phyloP scores from a whole-genome alignment of 129 eudicot species.

The Ambrosia artemisiifolia region DNA sequence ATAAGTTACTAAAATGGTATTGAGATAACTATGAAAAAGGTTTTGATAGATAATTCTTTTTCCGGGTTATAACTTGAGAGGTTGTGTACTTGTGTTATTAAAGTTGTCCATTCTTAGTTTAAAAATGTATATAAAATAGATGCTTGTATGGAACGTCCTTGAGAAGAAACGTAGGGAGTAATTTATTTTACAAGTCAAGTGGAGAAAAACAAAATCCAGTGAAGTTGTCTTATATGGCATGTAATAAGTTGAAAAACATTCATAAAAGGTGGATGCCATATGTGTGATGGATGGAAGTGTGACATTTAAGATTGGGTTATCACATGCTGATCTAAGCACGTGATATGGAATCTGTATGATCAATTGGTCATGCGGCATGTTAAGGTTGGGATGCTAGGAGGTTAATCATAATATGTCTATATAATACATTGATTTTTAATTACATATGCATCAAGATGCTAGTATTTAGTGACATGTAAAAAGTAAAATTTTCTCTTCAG shows the following conservation, averaged over 20 bases:
- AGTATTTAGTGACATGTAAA: not conserved
- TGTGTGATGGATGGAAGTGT: not conserved
- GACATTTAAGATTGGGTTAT: not conserved
- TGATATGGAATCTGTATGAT: not conserved
- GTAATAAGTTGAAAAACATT: not conserved
- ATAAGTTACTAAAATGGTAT: not conserved
- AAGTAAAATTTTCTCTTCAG: not conserved
- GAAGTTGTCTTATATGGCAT: not conserved
- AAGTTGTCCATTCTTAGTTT: not conserved
- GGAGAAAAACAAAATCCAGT: not conserved
- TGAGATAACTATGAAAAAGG: not conserved
- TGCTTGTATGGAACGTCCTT: not conserved
- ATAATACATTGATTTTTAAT: not conserved
- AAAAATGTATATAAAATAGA: not conserved
- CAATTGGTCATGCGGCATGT: not conserved
- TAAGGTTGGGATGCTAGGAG: not conserved
- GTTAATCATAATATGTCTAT: not conserved
- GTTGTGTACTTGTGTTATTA: not conserved
- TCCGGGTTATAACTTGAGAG: not conserved
- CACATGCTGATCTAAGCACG: constrained; percentile 7
- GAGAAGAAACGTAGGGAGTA: constrained; percentile 7
- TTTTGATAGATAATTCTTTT: constrained; percentile 1
- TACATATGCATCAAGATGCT: not conserved
- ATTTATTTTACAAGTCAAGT: not conserved
- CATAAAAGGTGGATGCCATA: not conserved